Evolutionary conservation across 2,329 filamentous ascomycete species (phyloP), one percentile per base, ranked within the genome.

Genomic region (Scedosporium aurantiacum): DNA sequence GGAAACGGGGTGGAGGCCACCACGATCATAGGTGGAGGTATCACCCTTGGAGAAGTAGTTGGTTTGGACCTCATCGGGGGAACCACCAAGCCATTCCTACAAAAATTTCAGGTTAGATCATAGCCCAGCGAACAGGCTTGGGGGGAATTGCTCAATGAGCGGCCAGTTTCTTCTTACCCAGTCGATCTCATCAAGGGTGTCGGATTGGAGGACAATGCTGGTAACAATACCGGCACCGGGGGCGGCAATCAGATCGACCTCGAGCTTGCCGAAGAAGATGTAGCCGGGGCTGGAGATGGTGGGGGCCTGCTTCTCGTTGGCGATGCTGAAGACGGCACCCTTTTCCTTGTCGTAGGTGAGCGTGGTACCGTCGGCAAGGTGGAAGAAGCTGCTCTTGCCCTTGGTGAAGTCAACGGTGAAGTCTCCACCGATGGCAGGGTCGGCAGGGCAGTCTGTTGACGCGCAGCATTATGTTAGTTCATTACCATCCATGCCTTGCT

Each of bases 191-290:
- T 96, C 91, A 21, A 95, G 80, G 70, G 86, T 84, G 70, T 95
- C 90, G 1, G 90, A 97, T 78, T 96, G 89, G 65, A 99, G 78
- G 50, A 97, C 91, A 47, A 90, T 82, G 65, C 89, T 92, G 76
- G 91, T 97, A 64, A 99, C 89, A 65, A 99, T 89, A 66, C 94
- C 94, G 5, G 79, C 79, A 52, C 93, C 94, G 2, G 88, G 82
- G 27, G 94, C 87, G 45, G 89, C 87, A 74, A 91, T 88, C 70
- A 96, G 78, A 32, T 83, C 84, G 63, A 91, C 84, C 61, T 95
- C 89, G 67, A 97, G 83, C 69, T 86, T 86, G 64, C 94, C 94
- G 73, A 96, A 97, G 89, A 97, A 97, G 73, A 99, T 90, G 80
- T 96, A 97, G 82, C 91, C 92, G 69, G 85, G 81, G 62, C 83